Evolutionary conservation across 2,329 filamentous ascomycete species (phyloP).

Genomic region (Triangularia setosa): DNA sequence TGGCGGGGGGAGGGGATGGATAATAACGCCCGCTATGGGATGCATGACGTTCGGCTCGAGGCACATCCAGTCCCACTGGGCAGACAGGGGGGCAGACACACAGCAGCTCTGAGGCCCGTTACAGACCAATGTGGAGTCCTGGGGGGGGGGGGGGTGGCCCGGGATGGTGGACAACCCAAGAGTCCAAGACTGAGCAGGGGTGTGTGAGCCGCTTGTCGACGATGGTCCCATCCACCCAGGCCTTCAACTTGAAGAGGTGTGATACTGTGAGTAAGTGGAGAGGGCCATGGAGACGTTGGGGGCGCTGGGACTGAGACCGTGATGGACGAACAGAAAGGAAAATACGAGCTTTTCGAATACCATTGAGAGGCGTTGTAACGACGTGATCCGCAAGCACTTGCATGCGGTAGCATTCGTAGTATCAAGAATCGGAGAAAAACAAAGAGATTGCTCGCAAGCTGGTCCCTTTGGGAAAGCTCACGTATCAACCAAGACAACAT

Average conservation of each 20-base stretch:
- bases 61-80: slow-evolving; percentile 32
- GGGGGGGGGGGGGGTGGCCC: slow-evolving; percentile 22
- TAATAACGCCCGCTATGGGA: slow-evolving; percentile 35
- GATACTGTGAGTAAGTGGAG: background rate
- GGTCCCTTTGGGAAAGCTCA: background rate
- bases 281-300: background rate
- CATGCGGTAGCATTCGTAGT: slow-evolving; percentile 1
- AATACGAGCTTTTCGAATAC: slow-evolving; percentile 4
- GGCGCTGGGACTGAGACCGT: slow-evolving; percentile 12
- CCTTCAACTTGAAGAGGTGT: background rate
- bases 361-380: background rate
- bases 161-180: slow-evolving; percentile 20
- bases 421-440: background rate
- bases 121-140: slow-evolving; percentile 32
- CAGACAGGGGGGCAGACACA: slow-evolving; percentile 32
- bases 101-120: slow-evolving; percentile 40
- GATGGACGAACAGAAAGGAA: background rate
- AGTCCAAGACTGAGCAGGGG: slow-evolving; percentile 8
- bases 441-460: slow-evolving; percentile 13
- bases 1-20: slow-evolving; percentile 34
- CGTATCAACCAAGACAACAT: slow-evolving; percentile 1
- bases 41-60: slow-evolving; percentile 33
- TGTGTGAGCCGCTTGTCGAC: slow-evolving; percentile 3
- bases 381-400: slow-evolving; percentile 5
- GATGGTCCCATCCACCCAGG: slow-evolving; percentile 6